A percentile compares a stretch with the other conserved stretches of the same genome.
Evolutionary conservation across 2,329 filamentous ascomycete genomes (phyloP).

Genomic region (Chaetoscypha palmicola): DNA sequence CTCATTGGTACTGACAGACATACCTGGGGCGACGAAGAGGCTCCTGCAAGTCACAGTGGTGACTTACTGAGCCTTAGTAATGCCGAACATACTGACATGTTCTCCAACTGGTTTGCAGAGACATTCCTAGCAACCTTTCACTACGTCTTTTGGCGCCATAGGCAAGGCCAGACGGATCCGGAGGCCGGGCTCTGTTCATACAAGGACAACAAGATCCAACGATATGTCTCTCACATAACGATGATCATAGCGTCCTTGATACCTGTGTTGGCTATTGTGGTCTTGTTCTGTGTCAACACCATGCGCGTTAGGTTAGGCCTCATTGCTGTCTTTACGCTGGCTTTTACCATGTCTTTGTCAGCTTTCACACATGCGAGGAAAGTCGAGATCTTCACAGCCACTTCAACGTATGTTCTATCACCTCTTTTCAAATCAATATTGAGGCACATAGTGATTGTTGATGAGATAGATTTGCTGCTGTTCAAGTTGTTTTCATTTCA

Average conservation of each 20-base stretch:
- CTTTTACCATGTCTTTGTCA: constrained; percentile 13
- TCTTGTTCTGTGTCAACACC: constrained; percentile 10
- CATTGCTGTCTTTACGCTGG: constrained; percentile 12
- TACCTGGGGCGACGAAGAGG: not conserved
- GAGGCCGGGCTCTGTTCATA: constrained; percentile 1
- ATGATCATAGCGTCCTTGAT: constrained; percentile 11
- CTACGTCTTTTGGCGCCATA: not conserved
- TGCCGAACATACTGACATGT: not conserved
- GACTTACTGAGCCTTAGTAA: not conserved
- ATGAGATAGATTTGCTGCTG: constrained; percentile 5
- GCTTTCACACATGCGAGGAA: constrained; percentile 14
- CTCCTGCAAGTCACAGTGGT: not conserved
- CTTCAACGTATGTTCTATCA: constrained; percentile 16
- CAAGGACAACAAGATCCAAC: not conserved
- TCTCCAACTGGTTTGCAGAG: constrained; percentile 1
- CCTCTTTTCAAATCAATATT: not conserved
- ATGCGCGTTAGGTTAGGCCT: constrained; percentile 9
- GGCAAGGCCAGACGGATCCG: not conserved
- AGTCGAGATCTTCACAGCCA: constrained; percentile 15
- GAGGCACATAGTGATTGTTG: not conserved
- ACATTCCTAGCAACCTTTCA: not conserved
- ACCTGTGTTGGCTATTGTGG: constrained; percentile 15
- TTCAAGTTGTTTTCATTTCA: constrained; percentile 15
- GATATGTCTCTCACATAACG: not conserved
- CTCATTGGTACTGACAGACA: not conserved